These are phyloP conservation scores for Azolla pinnata DNA, from an alignment of 75 land plant species.

Conservation along the genomic window DNA sequence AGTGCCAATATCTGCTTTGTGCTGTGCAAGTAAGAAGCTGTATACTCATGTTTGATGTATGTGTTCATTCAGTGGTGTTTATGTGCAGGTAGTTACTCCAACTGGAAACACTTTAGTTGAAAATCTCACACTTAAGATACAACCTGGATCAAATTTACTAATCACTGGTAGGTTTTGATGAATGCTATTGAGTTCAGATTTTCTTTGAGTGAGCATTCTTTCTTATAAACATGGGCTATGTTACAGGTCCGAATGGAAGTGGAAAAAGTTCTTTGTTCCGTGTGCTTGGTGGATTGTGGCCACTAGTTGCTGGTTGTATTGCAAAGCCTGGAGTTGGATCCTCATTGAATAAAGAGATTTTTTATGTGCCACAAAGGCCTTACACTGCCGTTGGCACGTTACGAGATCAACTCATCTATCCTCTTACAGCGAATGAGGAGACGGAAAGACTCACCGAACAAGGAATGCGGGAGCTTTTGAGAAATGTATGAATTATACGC, in stretches of 20 bases:
- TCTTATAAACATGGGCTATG: not conserved
- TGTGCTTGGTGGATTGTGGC: constrained; percentile 98
- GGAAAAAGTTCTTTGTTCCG: constrained; percentile 97
- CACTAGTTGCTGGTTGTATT: constrained; percentile 84
- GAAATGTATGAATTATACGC: constrained; percentile 56
- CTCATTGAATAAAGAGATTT: constrained; percentile 90
- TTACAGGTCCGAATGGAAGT: constrained; percentile 98
- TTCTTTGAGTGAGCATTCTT: not conserved
- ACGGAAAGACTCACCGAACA: constrained; percentile 55
- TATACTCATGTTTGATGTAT: not conserved
- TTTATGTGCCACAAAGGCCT: constrained; percentile 98
- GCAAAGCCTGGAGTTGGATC: constrained; percentile 94
- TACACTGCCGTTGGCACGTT: constrained; percentile 98
- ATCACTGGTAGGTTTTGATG: constrained; percentile 64
- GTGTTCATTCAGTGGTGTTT: not conserved
- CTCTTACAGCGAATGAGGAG: constrained; percentile 73
- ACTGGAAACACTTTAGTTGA: constrained; percentile 87
- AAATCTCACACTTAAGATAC: constrained; percentile 62
- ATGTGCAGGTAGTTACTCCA: constrained; percentile 88
- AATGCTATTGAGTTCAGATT: constrained; percentile 1
- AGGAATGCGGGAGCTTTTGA: constrained; percentile 85
- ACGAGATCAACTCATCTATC: constrained; percentile 95
- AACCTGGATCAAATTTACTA: constrained; percentile 87
- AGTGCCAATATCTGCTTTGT: too few species aligned
- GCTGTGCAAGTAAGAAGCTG: too few species aligned